Evolutionary conservation across 108 stramenopile species (phyloP).

Genomic region (Nannochloropsis oceanica): DNA sequence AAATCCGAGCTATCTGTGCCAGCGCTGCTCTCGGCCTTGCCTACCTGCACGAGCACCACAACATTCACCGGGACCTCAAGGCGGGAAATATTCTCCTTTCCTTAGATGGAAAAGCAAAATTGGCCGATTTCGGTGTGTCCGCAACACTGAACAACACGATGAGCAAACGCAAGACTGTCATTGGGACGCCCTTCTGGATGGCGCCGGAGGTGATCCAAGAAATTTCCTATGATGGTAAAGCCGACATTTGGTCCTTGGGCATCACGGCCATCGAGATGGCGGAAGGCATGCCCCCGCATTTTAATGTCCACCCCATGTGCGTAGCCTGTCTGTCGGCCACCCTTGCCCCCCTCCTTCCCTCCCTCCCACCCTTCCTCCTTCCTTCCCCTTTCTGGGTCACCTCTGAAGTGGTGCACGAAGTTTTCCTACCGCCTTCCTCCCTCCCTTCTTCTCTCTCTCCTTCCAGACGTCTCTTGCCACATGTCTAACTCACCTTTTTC

Average conservation of each 20-base stretch:
- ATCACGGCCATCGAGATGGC: slow-evolving; percentile 96
- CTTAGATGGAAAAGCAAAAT: slow-evolving; percentile 40
- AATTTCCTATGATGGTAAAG: slow-evolving; percentile 83
- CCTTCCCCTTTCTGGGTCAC: neutral
- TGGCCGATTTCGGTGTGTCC: slow-evolving; percentile 45
- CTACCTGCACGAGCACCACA: slow-evolving; percentile 37
- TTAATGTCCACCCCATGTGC: slow-evolving; percentile 71
- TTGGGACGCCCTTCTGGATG: slow-evolving; percentile 99
- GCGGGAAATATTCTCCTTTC: slow-evolving; percentile 47
- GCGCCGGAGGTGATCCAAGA: slow-evolving; percentile 90
- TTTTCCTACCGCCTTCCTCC: neutral
- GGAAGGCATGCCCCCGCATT: slow-evolving; percentile 91
- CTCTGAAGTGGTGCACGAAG: neutral
- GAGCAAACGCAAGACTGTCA: slow-evolving; percentile 87
- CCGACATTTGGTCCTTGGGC: slow-evolving; percentile 94
- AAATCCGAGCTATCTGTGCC: slow-evolving; percentile 29
- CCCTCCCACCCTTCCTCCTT: neutral
- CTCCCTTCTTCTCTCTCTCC: neutral
- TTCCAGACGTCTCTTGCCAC: neutral
- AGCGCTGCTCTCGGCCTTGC: slow-evolving; percentile 37
- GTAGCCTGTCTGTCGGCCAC: neutral
- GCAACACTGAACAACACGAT: slow-evolving; percentile 79
- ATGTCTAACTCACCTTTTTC: neutral
- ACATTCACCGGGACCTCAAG: slow-evolving; percentile 44
- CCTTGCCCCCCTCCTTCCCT: neutral